Percentiles rank a stretch among this genome's conserved stretches.
Evolutionary conservation across 2,329 filamentous ascomycete genomes (phyloP).

Genomic region (Fusarium anguioides): DNA sequence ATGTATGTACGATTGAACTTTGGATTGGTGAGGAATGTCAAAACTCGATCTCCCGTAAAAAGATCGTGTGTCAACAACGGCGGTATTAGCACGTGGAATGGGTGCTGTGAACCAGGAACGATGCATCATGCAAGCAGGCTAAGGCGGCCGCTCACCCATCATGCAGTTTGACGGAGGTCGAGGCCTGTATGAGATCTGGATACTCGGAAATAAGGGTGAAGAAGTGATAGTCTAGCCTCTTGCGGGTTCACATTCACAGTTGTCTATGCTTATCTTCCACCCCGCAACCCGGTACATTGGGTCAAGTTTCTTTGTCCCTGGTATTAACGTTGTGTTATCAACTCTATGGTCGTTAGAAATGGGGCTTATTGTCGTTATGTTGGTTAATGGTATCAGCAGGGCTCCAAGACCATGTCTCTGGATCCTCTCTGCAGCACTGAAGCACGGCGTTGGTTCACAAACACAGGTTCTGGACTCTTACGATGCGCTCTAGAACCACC

Average conservation of each 20-base stretch:
- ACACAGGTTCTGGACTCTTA: slow-evolving; percentile 4
- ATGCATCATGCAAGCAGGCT: not conserved
- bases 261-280: not conserved
- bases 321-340: not conserved
- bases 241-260: not conserved
- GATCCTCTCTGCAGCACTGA: slow-evolving; percentile 1
- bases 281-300: slow-evolving; percentile 4
- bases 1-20: no score
- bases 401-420: slow-evolving; percentile 4
- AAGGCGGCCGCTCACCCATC: not conserved
- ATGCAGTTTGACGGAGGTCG: slow-evolving; percentile 14
- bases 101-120: slow-evolving; percentile 6
- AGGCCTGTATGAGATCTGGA: slow-evolving; percentile 10
- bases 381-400: not conserved
- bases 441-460: slow-evolving; percentile 19
- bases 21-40: not conserved
- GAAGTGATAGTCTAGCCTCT: slow-evolving; percentile 13
- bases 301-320: not conserved
- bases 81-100: slow-evolving; percentile 2
- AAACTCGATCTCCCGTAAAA: not conserved
- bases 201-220: not conserved
- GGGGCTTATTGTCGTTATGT: slow-evolving; percentile 1
- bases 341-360: not conserved
- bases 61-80: not conserved
- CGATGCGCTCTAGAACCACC: slow-evolving; percentile 12